These are phyloP conservation scores for Yarrowia sp. DNA, from an alignment of 805 yeast genomes.

Conservation along the genomic window DNA sequence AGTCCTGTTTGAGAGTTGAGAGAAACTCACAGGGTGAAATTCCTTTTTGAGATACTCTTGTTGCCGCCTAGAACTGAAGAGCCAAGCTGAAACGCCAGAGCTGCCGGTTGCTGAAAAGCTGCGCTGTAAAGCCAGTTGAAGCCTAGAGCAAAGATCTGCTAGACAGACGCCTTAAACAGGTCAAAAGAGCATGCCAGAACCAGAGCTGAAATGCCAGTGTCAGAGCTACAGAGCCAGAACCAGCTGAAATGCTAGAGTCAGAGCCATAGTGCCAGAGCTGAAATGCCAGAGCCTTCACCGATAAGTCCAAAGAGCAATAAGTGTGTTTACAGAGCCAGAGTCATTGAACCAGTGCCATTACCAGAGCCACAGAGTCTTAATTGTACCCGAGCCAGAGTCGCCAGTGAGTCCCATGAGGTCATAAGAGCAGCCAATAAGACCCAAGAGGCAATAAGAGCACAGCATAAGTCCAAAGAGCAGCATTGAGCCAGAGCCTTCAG, in stretches of 20 bases:
- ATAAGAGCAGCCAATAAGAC: background rate
- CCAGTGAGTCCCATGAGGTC: background rate
- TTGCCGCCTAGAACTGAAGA: constrained; percentile 16
- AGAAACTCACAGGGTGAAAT: background rate
- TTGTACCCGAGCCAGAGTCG: background rate
- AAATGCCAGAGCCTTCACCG: background rate
- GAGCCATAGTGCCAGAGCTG: background rate
- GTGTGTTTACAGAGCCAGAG: background rate
- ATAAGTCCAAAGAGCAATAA: background rate
- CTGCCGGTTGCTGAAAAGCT: background rate
- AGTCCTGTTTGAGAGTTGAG: background rate
- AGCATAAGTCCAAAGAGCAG: too few species aligned
- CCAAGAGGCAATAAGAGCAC: background rate
- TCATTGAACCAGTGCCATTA: too few species aligned
- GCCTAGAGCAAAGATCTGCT: constrained; percentile 7
- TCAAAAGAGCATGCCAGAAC: background rate
- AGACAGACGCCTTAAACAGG: background rate
- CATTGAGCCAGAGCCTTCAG: background rate
- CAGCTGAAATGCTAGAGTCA: background rate
- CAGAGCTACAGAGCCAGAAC: background rate
- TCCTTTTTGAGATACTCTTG: background rate
- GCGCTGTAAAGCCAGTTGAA: background rate
- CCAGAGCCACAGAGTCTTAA: background rate
- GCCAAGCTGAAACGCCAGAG: constrained; percentile 14
- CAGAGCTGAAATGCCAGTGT: background rate